phyloP scores from a whole-genome alignment of 768 basidiomycete genomes.

The Nevesoporus exiguus region DNA sequence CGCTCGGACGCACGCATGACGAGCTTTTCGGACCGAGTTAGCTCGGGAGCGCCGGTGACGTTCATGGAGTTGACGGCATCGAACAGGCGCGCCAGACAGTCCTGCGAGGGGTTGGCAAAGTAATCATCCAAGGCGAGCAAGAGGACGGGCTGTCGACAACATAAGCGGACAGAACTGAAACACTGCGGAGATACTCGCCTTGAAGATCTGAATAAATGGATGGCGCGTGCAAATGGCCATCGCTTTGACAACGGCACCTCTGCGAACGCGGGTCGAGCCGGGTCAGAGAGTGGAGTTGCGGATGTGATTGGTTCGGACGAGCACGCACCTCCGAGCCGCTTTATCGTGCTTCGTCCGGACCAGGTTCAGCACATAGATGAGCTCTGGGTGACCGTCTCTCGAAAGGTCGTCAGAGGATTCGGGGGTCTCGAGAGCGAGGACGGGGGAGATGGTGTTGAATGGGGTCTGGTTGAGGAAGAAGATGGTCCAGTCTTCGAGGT shows the following conservation, averaged over 20 bases:
- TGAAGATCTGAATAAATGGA: constrained; percentile 95
- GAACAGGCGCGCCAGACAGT: constrained; percentile 85
- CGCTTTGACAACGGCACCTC: constrained; percentile 92
- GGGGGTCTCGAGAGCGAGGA: constrained; percentile 66
- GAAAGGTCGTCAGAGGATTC: constrained; percentile 31
- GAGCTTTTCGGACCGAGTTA: constrained; percentile 81
- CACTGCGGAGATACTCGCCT: constrained; percentile 45
- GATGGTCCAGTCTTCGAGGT: constrained; percentile 95
- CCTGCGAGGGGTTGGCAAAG: constrained; percentile 83
- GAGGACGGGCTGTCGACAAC: constrained; percentile 70
- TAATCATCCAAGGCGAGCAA: constrained; percentile 95
- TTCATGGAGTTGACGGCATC: constrained; percentile 94
- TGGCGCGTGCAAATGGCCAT: constrained; percentile 91
- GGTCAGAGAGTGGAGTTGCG: constrained; percentile 6
- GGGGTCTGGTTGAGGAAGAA: constrained; percentile 97
- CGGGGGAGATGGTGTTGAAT: constrained; percentile 81
- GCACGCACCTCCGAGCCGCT: constrained; percentile 63
- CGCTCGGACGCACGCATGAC: constrained; percentile 88
- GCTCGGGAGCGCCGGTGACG: constrained; percentile 67
- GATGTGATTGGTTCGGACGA: constrained; percentile 4
- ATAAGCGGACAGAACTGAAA: constrained; percentile 3
- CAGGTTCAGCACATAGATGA: constrained; percentile 86
- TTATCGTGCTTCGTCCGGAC: constrained; percentile 92
- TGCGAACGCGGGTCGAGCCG: constrained; percentile 28
- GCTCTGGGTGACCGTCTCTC: constrained; percentile 38